phyloP scores from a whole-genome alignment of 2,329 filamentous ascomycete genomes.

The Paecilomyces fulvus region DNA sequence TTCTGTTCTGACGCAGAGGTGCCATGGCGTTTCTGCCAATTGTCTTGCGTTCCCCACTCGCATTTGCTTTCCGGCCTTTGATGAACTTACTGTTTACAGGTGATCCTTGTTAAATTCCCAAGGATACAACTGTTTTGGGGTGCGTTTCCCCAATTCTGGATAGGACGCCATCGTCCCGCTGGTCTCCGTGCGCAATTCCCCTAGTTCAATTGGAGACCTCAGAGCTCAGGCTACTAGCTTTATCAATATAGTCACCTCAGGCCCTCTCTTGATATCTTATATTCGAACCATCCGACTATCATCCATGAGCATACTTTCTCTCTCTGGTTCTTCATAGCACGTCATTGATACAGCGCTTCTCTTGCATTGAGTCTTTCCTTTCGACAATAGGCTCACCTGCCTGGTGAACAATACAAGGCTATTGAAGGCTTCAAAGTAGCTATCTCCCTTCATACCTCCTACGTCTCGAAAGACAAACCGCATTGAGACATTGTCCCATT shows the following conservation, averaged over 20 bases:
- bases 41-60: conserved; percentile 6
- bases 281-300: neutral
- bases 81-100: conserved; percentile 1
- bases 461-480: neutral
- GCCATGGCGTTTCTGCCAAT: neutral
- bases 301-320: neutral
- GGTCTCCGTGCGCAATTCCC: neutral
- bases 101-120: neutral
- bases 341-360: neutral
- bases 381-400: neutral
- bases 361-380: neutral
- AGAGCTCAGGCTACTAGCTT: neutral
- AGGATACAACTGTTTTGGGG: conserved; percentile 3
- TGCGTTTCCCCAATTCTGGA: neutral
- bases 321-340: neutral
- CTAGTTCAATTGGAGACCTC: neutral
- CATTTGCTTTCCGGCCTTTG: conserved; percentile 8
- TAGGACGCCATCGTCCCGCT: neutral
- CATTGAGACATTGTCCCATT: neutral
- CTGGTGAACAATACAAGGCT: neutral
- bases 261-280: neutral
- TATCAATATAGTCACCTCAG: neutral
- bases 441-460: neutral
- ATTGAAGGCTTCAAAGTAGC: neutral
- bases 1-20: neutral